These are phyloP conservation scores for Aristolochia fimbriata DNA, from an alignment of 164 flowering plant species.

Conservation along the genomic window DNA sequence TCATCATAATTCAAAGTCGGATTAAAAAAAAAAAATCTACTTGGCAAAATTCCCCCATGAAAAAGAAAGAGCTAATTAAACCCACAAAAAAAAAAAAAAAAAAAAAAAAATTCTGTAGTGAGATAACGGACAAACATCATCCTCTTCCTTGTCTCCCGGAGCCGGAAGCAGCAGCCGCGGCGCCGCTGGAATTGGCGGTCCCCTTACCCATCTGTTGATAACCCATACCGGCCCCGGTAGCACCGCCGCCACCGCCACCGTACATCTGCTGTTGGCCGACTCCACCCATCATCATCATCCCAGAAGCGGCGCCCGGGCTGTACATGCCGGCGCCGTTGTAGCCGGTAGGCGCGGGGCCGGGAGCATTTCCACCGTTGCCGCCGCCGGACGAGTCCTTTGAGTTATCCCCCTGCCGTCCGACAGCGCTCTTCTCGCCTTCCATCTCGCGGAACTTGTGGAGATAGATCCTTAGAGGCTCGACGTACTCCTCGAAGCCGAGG, in stretches of 20 bases:
- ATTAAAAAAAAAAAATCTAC: background rate
- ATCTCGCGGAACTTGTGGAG: conserved; percentile 39
- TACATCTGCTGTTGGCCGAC: conserved; percentile 3
- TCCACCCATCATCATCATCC: conserved; percentile 2
- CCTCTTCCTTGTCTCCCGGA: conserved; percentile 9
- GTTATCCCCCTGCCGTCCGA: conserved; percentile 15
- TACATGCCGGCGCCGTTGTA: conserved; percentile 1
- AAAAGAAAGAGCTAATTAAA: background rate
- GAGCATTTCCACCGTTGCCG: conserved; percentile 4
- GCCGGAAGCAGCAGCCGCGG: conserved; percentile 6
- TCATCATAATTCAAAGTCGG: background rate
- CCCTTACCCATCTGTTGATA: conserved; percentile 20
- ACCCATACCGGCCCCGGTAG: conserved; percentile 18
- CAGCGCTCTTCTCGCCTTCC: conserved; percentile 37
- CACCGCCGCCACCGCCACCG: conserved; percentile 14
- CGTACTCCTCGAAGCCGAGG: conserved; percentile 53
- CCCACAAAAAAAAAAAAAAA: background rate
- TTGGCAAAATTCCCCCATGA: background rate
- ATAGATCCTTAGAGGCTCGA: conserved; percentile 45
- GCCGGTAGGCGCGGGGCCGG: background rate
- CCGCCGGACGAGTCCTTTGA: conserved; percentile 11
- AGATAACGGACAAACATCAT: background rate
- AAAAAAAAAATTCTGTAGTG: background rate
- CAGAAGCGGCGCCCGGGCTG: background rate
- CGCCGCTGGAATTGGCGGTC: conserved; percentile 4